Evolutionary conservation across 257 asterid species (phyloP), one percentile per base, ranked within the genome.

Genomic region (Sherardia arvensis): DNA sequence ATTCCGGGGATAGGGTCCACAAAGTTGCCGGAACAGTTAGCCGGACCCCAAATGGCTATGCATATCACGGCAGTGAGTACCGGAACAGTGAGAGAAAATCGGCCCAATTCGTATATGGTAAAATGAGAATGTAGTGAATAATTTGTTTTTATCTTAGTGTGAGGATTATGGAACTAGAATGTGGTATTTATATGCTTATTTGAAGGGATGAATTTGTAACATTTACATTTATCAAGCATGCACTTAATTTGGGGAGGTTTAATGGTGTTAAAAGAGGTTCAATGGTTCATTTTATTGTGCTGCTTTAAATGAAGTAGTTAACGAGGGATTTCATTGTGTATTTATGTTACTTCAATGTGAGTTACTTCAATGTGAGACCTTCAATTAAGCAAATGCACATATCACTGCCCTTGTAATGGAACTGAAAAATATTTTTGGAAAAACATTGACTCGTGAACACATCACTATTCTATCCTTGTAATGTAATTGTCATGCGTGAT

Each of bases 11-110:
- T n/a, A n/a, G n/a, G n/a, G n/a, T n/a, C n/a, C 5, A 29, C 1
- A 5, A 15, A 43, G 51, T 30, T 14, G 22, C 59, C 66, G 2
- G 29, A 21, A 27, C 56, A 36, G 12, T 68, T 56, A 14, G 48
- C 40, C n/a, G 59, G 51, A 25, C 69, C 33, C 57, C 40, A 48
- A 20, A 62, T 62, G 11, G 58, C 26, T 25, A 75, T 11, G 57
- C 62, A 67, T 0, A 30, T 6, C 2, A 43, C 1, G 3, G 64
- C 4, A 1, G 59, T 2, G 2, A 55, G 56, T 5, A 21, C 9
- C 11, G 67, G 30, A 0, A 25, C 5, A 23, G 33, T 25, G 23
- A 43, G 20, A 17, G 30, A 30, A 45, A 20, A n/a, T 47, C 23
- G 45, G 64, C 34, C 1, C 75, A 70, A 57, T 48, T 58, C 57